These are phyloP conservation scores for Pulveroboletus sp. DNA, from an alignment of 768 basidiomycete species.

Conservation along the genomic window DNA sequence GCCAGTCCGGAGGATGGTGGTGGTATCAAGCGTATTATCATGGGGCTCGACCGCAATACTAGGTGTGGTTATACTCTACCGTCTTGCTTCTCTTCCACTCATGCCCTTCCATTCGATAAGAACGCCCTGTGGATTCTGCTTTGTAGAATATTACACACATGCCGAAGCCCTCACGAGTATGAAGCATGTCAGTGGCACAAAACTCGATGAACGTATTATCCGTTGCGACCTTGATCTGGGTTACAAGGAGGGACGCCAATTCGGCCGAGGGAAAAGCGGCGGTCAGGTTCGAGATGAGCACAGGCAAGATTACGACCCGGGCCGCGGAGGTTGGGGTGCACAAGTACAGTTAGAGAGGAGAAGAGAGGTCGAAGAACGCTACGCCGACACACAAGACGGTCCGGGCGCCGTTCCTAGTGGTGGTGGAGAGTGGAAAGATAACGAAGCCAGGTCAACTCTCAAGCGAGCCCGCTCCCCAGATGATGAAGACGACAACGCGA, in stretches of 20 bases:
- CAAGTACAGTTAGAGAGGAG: slow-evolving; percentile 78
- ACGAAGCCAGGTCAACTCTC: slow-evolving; percentile 42
- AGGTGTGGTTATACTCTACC: slow-evolving; percentile 43
- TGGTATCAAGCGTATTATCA: slow-evolving; percentile 90
- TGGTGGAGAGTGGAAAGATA: slow-evolving; percentile 81
- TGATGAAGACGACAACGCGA: slow-evolving; percentile 59
- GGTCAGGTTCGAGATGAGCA: slow-evolving; percentile 97
- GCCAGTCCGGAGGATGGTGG: slow-evolving; percentile 81
- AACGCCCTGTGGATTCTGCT: slow-evolving; percentile 93
- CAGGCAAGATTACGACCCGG: slow-evolving; percentile 93
- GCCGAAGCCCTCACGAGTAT: slow-evolving; percentile 88
- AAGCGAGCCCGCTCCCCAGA: slow-evolving; percentile 77
- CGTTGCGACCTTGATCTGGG: slow-evolving; percentile 97
- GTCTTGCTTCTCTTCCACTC: slow-evolving; percentile 1
- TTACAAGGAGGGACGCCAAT: slow-evolving; percentile 94
- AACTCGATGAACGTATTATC: slow-evolving; percentile 97
- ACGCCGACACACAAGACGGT: slow-evolving; percentile 73
- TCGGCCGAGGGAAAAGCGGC: slow-evolving; percentile 94
- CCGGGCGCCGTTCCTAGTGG: slow-evolving; percentile 80
- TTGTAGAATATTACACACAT: slow-evolving; percentile 95
- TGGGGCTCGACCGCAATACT: slow-evolving; percentile 89
- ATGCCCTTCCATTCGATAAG: slow-evolving; percentile 34
- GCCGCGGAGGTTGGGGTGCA: slow-evolving; percentile 92
- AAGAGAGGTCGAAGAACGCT: slow-evolving; percentile 81
- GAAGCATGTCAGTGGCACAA: slow-evolving; percentile 95